Base-by-base conservation (phyloP, 1,139 yeast genomes). In the Blastobotrys arbuscula region DNA sequence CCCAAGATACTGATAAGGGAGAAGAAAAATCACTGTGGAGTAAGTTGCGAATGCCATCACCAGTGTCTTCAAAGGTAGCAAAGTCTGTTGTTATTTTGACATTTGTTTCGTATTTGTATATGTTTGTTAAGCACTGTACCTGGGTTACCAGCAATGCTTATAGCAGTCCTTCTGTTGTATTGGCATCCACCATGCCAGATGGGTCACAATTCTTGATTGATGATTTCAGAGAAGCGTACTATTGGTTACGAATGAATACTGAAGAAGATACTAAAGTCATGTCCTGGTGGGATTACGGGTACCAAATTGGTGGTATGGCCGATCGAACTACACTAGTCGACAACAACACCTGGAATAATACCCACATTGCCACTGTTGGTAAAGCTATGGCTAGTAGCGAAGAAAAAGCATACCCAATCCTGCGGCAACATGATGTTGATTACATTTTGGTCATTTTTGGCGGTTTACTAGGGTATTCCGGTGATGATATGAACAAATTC, bases 201-300 rank as follows among this genome's bases (percentile, higher is more conserved):
- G 99, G 99, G 1, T 78, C 87, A 31, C 84, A 80, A 59, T 76
- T 78, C 55, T 73, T 92, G 59, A 94, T 94, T 64, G 99, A 94
- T 68, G 99, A 94, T 68, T 94, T 84, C 74, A 83, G 99, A 72
- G 99, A 94, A 73, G 98, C 98, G 6, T 94, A 94, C 73, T 92
- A 92, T 69, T 94, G 99, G 99, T 76, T 94, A 60, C 82, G 98
- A 64, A 89, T 92, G 96, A 94, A 94, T 71, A 92, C 98, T 1
- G 81, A 87, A 3, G 97, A 90, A 66, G 98, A 94, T 65, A 85
- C 97, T 44, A 89, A 87, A 68, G 84, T 94, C 55, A 88, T 94
- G 85, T 85, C 97, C 7, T 94, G 99, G 99, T 94, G 99, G 99
- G 99, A 94, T 74, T 94, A 94, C 66, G 99, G 99, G 49, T 94